phyloP scores from a whole-genome alignment of 352 stramenopile genomes.

The Globisporangium cylindrosporum region DNA sequence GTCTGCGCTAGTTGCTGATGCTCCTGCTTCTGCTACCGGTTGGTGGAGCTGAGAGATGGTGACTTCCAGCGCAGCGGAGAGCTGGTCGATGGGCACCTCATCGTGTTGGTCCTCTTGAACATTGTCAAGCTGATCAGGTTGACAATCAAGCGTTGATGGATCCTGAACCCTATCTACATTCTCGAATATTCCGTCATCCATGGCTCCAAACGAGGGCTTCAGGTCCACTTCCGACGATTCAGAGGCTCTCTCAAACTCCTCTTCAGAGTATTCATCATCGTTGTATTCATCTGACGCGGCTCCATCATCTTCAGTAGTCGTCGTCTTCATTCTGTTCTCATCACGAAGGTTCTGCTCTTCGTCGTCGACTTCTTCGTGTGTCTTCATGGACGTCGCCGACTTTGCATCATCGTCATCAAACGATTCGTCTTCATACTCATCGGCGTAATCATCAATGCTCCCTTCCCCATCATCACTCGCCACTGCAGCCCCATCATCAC shows the following conservation, averaged over 20 bases:
- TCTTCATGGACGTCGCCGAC: constrained; percentile 15
- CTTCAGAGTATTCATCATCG: constrained; percentile 29
- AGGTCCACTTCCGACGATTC: not conserved
- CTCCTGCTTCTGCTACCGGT: not conserved
- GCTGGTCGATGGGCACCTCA: constrained; percentile 10
- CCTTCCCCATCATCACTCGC: constrained; percentile 1
- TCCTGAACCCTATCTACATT: not conserved
- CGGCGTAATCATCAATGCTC: constrained; percentile 24
- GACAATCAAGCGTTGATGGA: not conserved
- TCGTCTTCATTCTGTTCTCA: not conserved
- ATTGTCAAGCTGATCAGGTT: not conserved
- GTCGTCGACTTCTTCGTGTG: not conserved
- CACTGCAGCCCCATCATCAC: not conserved
- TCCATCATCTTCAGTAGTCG: not conserved
- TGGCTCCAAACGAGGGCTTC: not conserved
- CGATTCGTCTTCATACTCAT: constrained; percentile 46
- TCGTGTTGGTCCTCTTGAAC: not conserved
- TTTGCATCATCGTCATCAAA: constrained; percentile 43
- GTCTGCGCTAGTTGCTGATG: not conserved
- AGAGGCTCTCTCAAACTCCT: constrained; percentile 34
- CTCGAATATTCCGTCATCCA: not conserved
- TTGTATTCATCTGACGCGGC: constrained; percentile 5
- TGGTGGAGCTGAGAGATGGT: constrained; percentile 7
- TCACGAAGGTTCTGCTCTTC: not conserved
- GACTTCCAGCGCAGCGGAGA: constrained; percentile 4